Conservation (phyloP, 1,139 yeast species). For the Suhomyces atakaporum region DNA sequence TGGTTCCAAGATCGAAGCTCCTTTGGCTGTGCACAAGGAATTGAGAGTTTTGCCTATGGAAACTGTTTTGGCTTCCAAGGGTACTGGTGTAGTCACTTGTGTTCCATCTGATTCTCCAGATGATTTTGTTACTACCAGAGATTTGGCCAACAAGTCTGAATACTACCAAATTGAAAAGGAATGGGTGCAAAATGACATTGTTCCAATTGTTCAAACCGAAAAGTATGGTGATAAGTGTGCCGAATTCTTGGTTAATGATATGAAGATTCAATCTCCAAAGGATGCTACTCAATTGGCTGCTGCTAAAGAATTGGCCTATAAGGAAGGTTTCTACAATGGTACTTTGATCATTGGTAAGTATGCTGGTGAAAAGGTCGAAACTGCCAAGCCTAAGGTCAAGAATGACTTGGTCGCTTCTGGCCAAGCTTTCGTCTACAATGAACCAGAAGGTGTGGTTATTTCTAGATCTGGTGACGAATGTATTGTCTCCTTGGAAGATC, state of each 20-base stretch:
- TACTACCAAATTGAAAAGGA: slow-evolving; percentile 81
- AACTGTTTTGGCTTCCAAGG: slow-evolving; percentile 89
- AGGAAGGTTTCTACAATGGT: slow-evolving; percentile 96
- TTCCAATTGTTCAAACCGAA: slow-evolving; percentile 76
- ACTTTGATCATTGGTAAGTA: slow-evolving; percentile 76
- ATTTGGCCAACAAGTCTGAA: slow-evolving; percentile 86
- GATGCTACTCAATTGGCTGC: slow-evolving; percentile 82
- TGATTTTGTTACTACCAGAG: slow-evolving; percentile 84
- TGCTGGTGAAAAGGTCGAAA: slow-evolving; percentile 87
- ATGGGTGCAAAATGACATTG: slow-evolving; percentile 79
- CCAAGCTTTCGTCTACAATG: slow-evolving; percentile 86
- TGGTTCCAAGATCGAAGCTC: slow-evolving; percentile 88
- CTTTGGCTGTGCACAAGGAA: slow-evolving; percentile 69
- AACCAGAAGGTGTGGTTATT: slow-evolving; percentile 87
- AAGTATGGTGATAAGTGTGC: slow-evolving; percentile 92
- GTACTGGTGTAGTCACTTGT: slow-evolving; percentile 99
- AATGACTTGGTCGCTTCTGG: slow-evolving; percentile 77
- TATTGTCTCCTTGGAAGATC: slow-evolving; percentile 96
- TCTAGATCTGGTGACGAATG: slow-evolving; percentile 98
- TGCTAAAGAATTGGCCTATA: slow-evolving; percentile 94
- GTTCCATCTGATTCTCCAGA: slow-evolving; percentile 99
- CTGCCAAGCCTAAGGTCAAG: slow-evolving; percentile 84
- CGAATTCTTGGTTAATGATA: slow-evolving; percentile 75
- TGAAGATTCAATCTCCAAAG: slow-evolving; percentile 93
- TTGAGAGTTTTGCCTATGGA: slow-evolving; percentile 96